Percentiles rank a stretch among this genome's conserved stretches.
Evolutionary conservation across 257 asterid species (phyloP).

Genomic region (Dorcoceras hygrometricum): DNA sequence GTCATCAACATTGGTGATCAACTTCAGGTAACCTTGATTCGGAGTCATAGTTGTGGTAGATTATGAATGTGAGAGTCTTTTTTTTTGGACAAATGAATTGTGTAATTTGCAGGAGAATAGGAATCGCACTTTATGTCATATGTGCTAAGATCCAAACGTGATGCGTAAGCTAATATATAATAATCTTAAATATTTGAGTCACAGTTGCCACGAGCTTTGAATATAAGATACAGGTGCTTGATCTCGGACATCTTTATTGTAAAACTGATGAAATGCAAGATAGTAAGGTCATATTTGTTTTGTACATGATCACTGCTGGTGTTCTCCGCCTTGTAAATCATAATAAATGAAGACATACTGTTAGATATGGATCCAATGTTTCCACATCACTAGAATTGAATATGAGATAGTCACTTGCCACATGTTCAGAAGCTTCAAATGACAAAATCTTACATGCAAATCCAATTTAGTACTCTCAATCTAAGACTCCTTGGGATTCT

Average conservation of each 20-base stretch:
- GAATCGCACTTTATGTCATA: not conserved
- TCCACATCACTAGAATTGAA: not conserved
- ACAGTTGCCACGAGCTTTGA: not conserved
- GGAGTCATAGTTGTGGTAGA: not conserved
- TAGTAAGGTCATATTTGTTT: no score
- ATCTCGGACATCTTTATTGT: no score
- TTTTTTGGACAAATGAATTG: slow-evolving; percentile 1
- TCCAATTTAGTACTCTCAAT: not conserved
- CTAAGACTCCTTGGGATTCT: not conserved
- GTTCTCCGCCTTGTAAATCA: not conserved
- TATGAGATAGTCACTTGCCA: not conserved
- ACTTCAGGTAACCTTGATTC: slow-evolving; percentile 51
- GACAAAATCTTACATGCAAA: not conserved
- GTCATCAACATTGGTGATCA: slow-evolving; percentile 88
- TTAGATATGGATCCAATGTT: not conserved
- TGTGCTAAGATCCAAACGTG: not conserved
- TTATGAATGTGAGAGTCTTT: not conserved
- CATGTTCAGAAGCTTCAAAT: not conserved
- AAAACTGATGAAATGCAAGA: not conserved
- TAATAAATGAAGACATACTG: not conserved
- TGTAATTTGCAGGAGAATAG: not conserved
- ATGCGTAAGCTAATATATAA: not conserved
- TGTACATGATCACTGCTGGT: not conserved
- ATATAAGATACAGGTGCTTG: not conserved
- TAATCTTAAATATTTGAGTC: not conserved